These are phyloP conservation scores for Nitzschia putrida DNA, from an alignment of 108 stramenopile genomes.

Conservation along the genomic window DNA sequence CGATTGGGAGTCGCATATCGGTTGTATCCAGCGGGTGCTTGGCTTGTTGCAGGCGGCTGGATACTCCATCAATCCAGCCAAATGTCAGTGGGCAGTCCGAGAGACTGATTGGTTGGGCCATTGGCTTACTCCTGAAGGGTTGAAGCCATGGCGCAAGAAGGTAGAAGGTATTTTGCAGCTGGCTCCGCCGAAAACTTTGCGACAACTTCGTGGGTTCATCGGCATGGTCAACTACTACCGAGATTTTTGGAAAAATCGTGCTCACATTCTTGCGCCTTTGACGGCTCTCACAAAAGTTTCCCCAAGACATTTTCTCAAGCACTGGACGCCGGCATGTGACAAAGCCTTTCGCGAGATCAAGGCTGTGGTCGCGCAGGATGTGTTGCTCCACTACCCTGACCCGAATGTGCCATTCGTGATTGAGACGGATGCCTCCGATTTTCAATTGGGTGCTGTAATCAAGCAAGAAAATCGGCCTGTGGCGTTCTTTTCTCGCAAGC, in stretches of 20 bases:
- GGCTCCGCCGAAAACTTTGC: conserved; percentile 24
- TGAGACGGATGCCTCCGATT: conserved; percentile 42
- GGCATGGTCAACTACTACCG: conserved; percentile 57
- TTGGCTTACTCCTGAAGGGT: conserved; percentile 31
- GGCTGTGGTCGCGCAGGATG: conserved; percentile 21
- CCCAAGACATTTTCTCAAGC: conserved; percentile 25
- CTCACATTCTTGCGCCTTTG: conserved; percentile 40
- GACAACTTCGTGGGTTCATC: conserved; percentile 43
- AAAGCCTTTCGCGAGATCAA: conserved; percentile 44
- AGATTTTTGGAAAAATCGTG: conserved; percentile 34
- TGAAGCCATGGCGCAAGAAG: conserved; percentile 44
- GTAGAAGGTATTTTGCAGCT: conserved; percentile 40
- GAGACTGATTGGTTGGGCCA: conserved; percentile 43
- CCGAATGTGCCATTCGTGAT: conserved; percentile 32
- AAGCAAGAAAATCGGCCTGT: conserved; percentile 24
- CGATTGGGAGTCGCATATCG: conserved; percentile 26
- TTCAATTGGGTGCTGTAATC: conserved; percentile 38
- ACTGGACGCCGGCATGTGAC: conserved; percentile 31
- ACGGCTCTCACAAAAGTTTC: conserved; percentile 14
- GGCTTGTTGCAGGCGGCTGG: conserved; percentile 15
- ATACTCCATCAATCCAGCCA: conserved; percentile 29
- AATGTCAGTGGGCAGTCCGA: conserved; percentile 24
- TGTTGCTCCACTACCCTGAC: conserved; percentile 34
- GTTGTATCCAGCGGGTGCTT: conserved; percentile 21
- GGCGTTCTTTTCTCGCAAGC: conserved; percentile 37